Evolutionary conservation across 106 monocot genomes (phyloP), one percentile per base, ranked within the genome.

Genomic region (Triglochin maritima): DNA sequence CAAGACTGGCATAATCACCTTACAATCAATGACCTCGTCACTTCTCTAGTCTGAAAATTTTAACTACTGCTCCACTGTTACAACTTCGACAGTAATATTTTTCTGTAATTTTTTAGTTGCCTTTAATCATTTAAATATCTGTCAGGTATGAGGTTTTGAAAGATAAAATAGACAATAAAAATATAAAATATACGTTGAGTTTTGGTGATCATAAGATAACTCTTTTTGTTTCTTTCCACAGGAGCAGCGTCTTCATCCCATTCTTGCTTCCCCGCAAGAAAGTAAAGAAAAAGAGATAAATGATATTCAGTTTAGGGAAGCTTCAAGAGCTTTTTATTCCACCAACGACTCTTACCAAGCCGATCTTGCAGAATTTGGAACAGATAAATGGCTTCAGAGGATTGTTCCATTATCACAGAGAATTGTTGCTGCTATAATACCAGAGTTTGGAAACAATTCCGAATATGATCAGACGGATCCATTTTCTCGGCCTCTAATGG

Each of bases 401-500:
- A 74, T 84, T 42, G 70, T 92, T 75, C 88, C 98, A 44, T 58
- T 98, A 57, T 84, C 98, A 59, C 92, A 98, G 11, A 81, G 79
- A 70, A 84, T 98, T 73, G 73, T 98, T 7, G 83, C 98, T 63
- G 91, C 98, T 60, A 84, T 98, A 17, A 87, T 98, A 53, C 57
- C 67, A 65, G 88, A 87, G 15, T 85, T 87, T 72, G 81, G 63
- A 62, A 78, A n/a, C 49, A 79, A 59, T 11, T 42, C 57, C 49
- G 74, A 86, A 57, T 71, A 50, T 65, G 68, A 61, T 46, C 58
- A 80, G 57, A 64, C 49, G 46, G 78, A 84, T 59, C 17, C 46
- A 29, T 46, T 70, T 60, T 65, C 71, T 4, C 79, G 72, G 13
- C 69, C 29, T 29, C 29, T 29, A 29, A 29, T 74, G 55, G 63